phyloP scores from a whole-genome alignment of 192 early-diverging fungal genomes.

The Coemansia sp. region DNA sequence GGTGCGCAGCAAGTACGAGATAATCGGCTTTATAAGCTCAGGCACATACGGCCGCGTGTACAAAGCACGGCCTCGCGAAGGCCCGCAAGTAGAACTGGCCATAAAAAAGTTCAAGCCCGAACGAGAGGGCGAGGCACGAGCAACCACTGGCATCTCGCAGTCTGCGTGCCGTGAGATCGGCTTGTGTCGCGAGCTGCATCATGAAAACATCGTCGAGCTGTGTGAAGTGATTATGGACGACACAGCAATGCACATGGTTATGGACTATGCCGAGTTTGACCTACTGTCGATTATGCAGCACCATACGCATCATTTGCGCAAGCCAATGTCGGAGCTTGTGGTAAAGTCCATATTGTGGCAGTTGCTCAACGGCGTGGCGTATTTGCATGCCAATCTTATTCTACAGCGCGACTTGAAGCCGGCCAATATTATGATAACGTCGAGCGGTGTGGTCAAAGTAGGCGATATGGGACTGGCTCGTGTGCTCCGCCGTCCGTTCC shows the following conservation, averaged over 20 bases:
- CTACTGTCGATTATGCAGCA: conserved; percentile 85
- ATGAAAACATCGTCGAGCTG: conserved; percentile 84
- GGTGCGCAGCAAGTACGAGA: conserved; percentile 74
- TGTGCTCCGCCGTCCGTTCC: conserved; percentile 68
- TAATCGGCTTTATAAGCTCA: conserved; percentile 88
- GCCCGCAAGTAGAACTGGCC: conserved; percentile 68
- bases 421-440: conserved; percentile 88
- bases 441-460: conserved; percentile 87
- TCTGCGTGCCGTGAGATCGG: conserved; percentile 92
- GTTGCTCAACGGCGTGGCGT: conserved; percentile 82
- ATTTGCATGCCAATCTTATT: conserved; percentile 82
- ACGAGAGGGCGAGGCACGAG: conserved; percentile 76
- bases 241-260: conserved; percentile 92
- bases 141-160: conserved; percentile 82
- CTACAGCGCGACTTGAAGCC: conserved; percentile 93
- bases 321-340: conserved; percentile 77
- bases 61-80: conserved; percentile 72
- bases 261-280: conserved; percentile 97
- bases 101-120: conserved; percentile 99
- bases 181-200: conserved; percentile 85
- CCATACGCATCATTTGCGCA: conserved; percentile 76
- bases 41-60: conserved; percentile 97
- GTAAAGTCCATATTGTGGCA: conserved; percentile 90
- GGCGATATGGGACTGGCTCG: conserved; percentile 93
- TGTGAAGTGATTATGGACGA: conserved; percentile 91